Base-by-base conservation (phyloP, 176 grass and related monocot species). In the Carex parvula region DNA sequence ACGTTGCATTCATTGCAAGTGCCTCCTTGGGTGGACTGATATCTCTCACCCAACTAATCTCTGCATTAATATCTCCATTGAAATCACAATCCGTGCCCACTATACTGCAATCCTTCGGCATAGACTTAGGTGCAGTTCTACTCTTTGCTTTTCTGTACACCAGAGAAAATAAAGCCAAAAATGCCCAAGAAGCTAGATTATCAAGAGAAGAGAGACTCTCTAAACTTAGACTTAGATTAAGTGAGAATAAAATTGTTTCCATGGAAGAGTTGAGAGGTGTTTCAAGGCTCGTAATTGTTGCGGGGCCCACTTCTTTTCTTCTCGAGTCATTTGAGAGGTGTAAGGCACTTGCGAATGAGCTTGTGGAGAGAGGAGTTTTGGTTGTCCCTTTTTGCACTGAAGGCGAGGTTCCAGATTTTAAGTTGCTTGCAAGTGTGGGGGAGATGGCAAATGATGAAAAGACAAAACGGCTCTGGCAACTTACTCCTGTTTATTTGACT, bases 1-100 rank as follows among this genome's bases (percentile, higher is more conserved):
- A 98, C 85, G 86, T 98, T 1, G 92, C 92, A 57, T 98, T 98
- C 86, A 93, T 91, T 65, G 95, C 92, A 13, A 98, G 91, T 79
- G 92, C 35, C 37, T 53, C 81, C 53, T 86, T 94, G 5, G 92
- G 95, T 11, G 89, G 81, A 16, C 77, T 98, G 81, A 98, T 98
- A 81, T 82, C 95, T 55, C 81, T 93, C 11, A 84, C 89, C 57
- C 92, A 56, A 75, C 87, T 94, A 78, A 70, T 98, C 61, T 84
- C 92, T 44, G 87, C 89, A 58, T 82, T 94, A 66, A 70, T 68
- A 8, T 72, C 84, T 79, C 90, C 95, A 8, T 79, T 88, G 8
- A 72, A 71, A 76, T 70, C 91, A 44, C 78, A 62, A 57, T 70
- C 64, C 8, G 68, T 85, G 4, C 66, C 86, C 37, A 88, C 86